Percentiles rank a stretch among this genome's conserved stretches.
These are phyloP conservation scores for Ustilago bromivora DNA, from an alignment of 1,284 basidiomycete species.

Conservation along the genomic window DNA sequence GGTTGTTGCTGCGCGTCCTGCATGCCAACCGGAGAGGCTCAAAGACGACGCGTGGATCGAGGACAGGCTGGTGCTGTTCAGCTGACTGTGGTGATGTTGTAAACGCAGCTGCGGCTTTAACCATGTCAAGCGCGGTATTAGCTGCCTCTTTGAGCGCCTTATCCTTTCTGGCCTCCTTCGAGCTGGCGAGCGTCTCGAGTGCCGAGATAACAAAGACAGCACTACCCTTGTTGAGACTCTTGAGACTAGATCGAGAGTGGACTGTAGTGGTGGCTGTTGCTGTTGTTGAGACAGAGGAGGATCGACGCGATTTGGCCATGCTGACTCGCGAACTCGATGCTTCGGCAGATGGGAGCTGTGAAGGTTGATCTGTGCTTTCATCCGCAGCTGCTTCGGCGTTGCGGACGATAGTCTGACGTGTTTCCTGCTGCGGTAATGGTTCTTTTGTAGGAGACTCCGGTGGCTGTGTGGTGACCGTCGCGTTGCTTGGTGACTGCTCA, in stretches of 20 bases:
- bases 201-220: slow-evolving; percentile 68
- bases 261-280: slow-evolving; percentile 44
- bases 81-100: slow-evolving; percentile 29
- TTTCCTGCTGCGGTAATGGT: slow-evolving; percentile 10
- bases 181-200: slow-evolving; percentile 59
- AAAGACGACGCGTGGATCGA: slow-evolving; percentile 68
- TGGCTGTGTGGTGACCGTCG: slow-evolving; percentile 9
- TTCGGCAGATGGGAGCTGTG: slow-evolving; percentile 14
- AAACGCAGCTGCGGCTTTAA: slow-evolving; percentile 49
- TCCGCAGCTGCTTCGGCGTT: slow-evolving; percentile 10
- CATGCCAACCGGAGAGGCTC: slow-evolving; percentile 67
- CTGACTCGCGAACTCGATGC: slow-evolving; percentile 37
- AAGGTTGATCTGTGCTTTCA: background rate
- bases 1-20: slow-evolving; percentile 58
- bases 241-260: slow-evolving; percentile 57
- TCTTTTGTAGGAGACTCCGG: slow-evolving; percentile 28
- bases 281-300: slow-evolving; percentile 48
- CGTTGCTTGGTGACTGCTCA: slow-evolving; percentile 4
- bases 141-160: slow-evolving; percentile 64
- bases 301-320: slow-evolving; percentile 39
- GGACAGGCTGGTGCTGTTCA: slow-evolving; percentile 41
- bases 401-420: slow-evolving; percentile 18
- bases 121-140: slow-evolving; percentile 65
- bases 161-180: slow-evolving; percentile 64
- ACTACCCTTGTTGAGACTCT: slow-evolving; percentile 58